Base-by-base conservation (phyloP, 2,329 filamentous ascomycete genomes). In the Coniochaeta sp. region DNA sequence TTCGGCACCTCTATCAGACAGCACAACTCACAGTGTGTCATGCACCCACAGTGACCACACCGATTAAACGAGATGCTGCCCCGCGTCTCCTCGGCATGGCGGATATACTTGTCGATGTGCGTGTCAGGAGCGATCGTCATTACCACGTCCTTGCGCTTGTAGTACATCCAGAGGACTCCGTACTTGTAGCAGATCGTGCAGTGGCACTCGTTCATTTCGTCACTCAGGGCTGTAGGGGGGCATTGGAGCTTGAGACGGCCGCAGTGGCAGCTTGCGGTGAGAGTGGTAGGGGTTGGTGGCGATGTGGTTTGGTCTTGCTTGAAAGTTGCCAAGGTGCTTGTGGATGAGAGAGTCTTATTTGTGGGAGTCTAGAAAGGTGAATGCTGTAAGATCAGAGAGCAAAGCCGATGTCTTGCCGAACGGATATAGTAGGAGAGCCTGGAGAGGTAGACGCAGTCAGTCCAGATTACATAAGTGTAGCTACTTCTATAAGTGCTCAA, bases 161-260 rank as follows among this genome's bases (percentile, higher is more conserved):
- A 60, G 49, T 62, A 61, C 16, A 48, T 56, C 58, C 53, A 60
- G 4, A 57, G n/a, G 20, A 50, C 55, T 46, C 57, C 59, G 42
- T 58, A 57, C 52, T 55, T 56, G 48, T 55, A 61, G 54, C 57
- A 61, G 13, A 60, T 32, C 27, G 53, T 54, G 48, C 60, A 62
- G 30, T 49, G 51, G 45, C 60, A 62, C 46, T 62, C 56, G 47
- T 58, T 61, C 31, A 57, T 50, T n/a, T 38, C 42, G 4, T 31
- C 30, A 20, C n/a, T 16, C n/a, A 42, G 35, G 3, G 56, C 57
- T 26, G 52, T 50, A 8, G 24, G 16, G 10, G 58, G 58, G 4
- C 56, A 33, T 14, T 48, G 20, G 50, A 61, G 26, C 32, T 46
- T 49, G 32, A 61, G 52, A 13, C 51, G 54, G 38, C 58, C 57